Evolutionary conservation across 306 rosid species (phyloP).

Genomic region (Datisca glomerata): DNA sequence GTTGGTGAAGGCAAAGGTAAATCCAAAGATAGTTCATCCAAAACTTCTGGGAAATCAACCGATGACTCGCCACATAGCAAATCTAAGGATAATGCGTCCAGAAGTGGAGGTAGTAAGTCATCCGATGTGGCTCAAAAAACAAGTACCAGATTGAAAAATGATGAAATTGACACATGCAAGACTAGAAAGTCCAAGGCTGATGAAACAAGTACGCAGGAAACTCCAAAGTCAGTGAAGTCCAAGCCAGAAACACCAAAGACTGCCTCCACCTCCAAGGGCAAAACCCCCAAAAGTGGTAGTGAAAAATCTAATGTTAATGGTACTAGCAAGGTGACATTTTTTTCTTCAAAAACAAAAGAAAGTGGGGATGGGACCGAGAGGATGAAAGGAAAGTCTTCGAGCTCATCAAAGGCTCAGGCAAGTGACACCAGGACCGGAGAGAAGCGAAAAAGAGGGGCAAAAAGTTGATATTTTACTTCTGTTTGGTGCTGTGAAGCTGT

Average conservation of each 20-base stretch:
- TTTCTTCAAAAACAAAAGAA: constrained; percentile 29
- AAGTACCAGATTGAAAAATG: constrained; percentile 34
- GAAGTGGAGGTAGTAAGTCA: constrained; percentile 34
- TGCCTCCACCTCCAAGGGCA: constrained; percentile 43
- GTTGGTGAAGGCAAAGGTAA: constrained; percentile 29
- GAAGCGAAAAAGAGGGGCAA: constrained; percentile 54
- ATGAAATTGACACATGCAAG: constrained; percentile 30
- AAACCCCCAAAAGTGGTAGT: constrained; percentile 27
- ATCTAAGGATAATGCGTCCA: constrained; percentile 43
- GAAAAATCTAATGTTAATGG: constrained; percentile 39
- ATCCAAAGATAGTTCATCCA: constrained; percentile 36
- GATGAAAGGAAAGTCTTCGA: constrained; percentile 34
- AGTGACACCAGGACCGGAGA: constrained; percentile 50
- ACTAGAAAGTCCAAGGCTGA: constrained; percentile 41
- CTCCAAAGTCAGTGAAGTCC: constrained; percentile 35
- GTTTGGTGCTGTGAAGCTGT: constrained; percentile 7
- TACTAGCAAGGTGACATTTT: constrained; percentile 37
- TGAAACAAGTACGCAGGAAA: constrained; percentile 45
- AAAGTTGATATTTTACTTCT: constrained; percentile 7
- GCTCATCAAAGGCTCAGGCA: constrained; percentile 35
- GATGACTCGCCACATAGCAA: constrained; percentile 25
- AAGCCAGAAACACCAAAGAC: constrained; percentile 39
- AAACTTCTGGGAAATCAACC: constrained; percentile 33
- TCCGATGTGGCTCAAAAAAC: constrained; percentile 25
- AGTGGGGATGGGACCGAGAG: constrained; percentile 28